Base-by-base conservation (phyloP, 2,329 filamentous ascomycete genomes). In the Alternaria ventricosa region DNA sequence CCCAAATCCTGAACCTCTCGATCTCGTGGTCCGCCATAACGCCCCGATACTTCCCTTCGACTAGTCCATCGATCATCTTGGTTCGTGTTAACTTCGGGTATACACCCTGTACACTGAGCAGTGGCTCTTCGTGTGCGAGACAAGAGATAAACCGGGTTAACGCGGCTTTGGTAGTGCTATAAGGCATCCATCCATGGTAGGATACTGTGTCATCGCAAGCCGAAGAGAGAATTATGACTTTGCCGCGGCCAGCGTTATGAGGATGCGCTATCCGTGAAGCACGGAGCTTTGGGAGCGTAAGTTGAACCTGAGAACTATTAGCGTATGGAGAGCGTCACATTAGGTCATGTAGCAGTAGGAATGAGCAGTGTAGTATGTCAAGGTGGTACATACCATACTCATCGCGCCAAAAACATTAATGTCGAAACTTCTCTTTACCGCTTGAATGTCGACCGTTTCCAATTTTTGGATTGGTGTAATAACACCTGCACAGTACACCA, bases 11-110 rank as follows among this genome's bases (percentile, higher is more conserved):
- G 33, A 75, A 74, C 28, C 67, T 54, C 56, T 75, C 73, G n/a
- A 74, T 64, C 55, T 75, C 71, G 46, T 75, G 71, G 23, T 74
- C 68, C 15, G 73, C 72, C 72, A 74, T 73, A 15, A 74, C 55
- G 1, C 65, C 66, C 20, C 62, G 68, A 55, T 72, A 74, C 50
- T 63, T 66, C 11, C 68, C 70, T 22, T 61, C 53, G 13, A 74
- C 63, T 2, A 74, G 41, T 22, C 70, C 72, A 43, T 71, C 63
- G 6, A 69, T 64, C 71, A 74, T 75, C 25, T 68, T 69, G 9
- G 73, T 74, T n/a, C 70, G 56, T n/a, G 71, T 74, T 18, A 74
- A 55, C 53, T 70, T 72, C 11, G 71, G 73, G 54, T 71, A 74
- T 33, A 75, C 71, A 10, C 71, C 71, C 49, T 74, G 71, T 5